Evolutionary conservation across 345 rosid genomes (phyloP).

Genomic region (Cardamine resedifolia): DNA sequence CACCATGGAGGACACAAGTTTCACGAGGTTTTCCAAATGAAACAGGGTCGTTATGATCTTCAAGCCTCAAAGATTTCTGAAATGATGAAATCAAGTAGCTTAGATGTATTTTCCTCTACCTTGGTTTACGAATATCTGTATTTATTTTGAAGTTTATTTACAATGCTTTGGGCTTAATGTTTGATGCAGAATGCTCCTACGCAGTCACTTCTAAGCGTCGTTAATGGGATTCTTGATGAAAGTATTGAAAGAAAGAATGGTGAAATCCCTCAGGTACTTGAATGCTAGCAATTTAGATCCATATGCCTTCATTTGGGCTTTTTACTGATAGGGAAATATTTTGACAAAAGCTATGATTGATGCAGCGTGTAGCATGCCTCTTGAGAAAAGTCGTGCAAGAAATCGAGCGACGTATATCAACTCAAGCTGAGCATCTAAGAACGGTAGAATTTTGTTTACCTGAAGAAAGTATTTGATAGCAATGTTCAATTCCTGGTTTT

Average conservation of each 20-base stretch:
- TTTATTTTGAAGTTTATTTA: slow-evolving; percentile 10
- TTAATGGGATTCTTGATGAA: slow-evolving; percentile 89
- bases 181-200: slow-evolving; percentile 87
- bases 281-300: not conserved
- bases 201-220: slow-evolving; percentile 81
- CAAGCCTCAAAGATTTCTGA: slow-evolving; percentile 79
- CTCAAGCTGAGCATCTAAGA: slow-evolving; percentile 94
- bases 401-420: slow-evolving; percentile 94
- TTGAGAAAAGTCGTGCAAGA: slow-evolving; percentile 89
- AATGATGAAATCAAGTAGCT: slow-evolving; percentile 81
- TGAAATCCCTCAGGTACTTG: slow-evolving; percentile 85
- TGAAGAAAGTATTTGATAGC: not conserved
- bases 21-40: slow-evolving; percentile 85
- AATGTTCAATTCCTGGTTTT: slow-evolving; percentile 5
- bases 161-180: slow-evolving; percentile 26
- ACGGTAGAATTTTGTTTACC: slow-evolving; percentile 49
- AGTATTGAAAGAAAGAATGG: slow-evolving; percentile 74
- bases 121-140: not conserved
- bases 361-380: slow-evolving; percentile 85
- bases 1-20: slow-evolving; percentile 74
- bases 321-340: not conserved
- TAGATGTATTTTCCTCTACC: slow-evolving; percentile 54
- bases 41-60: slow-evolving; percentile 86
- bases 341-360: slow-evolving; percentile 31
- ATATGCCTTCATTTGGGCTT: too few relatives aligned